Percentiles rank a stretch among this genome's conserved stretches.
These are phyloP conservation scores for Sclerotinia subarctica DNA, from an alignment of 2,329 filamentous ascomycete genomes.

Conservation along the genomic window DNA sequence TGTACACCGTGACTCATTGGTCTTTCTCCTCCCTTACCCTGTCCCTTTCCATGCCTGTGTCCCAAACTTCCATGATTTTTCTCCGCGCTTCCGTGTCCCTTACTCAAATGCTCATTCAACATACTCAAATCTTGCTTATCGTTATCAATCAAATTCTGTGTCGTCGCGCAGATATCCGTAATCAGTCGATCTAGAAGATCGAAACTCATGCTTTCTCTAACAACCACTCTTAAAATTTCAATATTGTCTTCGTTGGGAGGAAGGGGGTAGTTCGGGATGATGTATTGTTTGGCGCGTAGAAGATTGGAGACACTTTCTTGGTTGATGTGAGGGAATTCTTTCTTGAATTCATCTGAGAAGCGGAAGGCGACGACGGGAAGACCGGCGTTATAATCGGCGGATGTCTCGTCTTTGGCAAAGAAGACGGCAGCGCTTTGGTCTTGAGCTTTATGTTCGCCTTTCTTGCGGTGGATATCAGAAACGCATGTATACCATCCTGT, in stretches of 20 bases:
- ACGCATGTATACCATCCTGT: slow-evolving; percentile 65
- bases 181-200: slow-evolving; percentile 63
- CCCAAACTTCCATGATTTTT: slow-evolving; percentile 40
- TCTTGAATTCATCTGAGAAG: slow-evolving; percentile 58
- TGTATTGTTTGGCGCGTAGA: slow-evolving; percentile 64
- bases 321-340: slow-evolving; percentile 59
- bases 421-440: slow-evolving; percentile 38
- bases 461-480: slow-evolving; percentile 62
- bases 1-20: slow-evolving; percentile 49
- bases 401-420: slow-evolving; percentile 48
- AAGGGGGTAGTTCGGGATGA: slow-evolving; percentile 67
- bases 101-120: slow-evolving; percentile 38
- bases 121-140: slow-evolving; percentile 46
- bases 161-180: slow-evolving; percentile 57
- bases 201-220: slow-evolving; percentile 66
- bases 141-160: slow-evolving; percentile 54
- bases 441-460: slow-evolving; percentile 44
- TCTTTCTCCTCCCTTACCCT: slow-evolving; percentile 40
- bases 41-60: slow-evolving; percentile 22
- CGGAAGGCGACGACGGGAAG: slow-evolving; percentile 67
- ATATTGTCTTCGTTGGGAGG: slow-evolving; percentile 59
- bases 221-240: slow-evolving; percentile 65
- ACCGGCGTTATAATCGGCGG: slow-evolving; percentile 60
- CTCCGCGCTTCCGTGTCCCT: slow-evolving; percentile 40
- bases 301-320: slow-evolving; percentile 62